Percentiles rank a stretch among this genome's conserved stretches.
phyloP scores from a whole-genome alignment of 164 flowering plant species.

The Piper longum region DNA sequence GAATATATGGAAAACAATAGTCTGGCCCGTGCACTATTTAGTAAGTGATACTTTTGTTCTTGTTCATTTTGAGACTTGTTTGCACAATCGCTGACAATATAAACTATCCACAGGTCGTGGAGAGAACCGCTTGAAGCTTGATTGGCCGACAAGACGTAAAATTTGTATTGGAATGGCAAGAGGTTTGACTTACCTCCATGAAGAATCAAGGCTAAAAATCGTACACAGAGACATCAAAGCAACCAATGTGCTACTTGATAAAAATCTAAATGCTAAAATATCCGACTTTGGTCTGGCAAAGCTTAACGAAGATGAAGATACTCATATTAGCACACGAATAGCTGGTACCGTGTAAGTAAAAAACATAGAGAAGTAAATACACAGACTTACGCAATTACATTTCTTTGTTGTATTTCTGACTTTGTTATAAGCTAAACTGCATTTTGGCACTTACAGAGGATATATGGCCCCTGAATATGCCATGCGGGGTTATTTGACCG shows the following conservation, averaged over 20 bases:
- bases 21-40: constrained; percentile 39
- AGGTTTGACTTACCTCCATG: constrained; percentile 57
- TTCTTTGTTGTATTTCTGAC: not conserved
- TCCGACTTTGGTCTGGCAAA: constrained; percentile 45
- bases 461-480: constrained; percentile 2
- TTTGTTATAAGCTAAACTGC: not conserved
- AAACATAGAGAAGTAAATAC: not conserved
- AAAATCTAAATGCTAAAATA: constrained; percentile 27
- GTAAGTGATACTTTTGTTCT: constrained; percentile 8
- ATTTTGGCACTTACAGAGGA: not conserved
- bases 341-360: constrained; percentile 36
- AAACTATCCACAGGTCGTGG: constrained; percentile 17
- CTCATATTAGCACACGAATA: constrained; percentile 40
- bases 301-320: constrained; percentile 29
- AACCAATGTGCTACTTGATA: constrained; percentile 29
- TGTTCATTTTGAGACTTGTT: not conserved
- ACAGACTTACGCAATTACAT: not conserved
- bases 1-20: constrained; percentile 50
- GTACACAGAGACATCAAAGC: constrained; percentile 41
- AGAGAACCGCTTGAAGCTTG: constrained; percentile 19
- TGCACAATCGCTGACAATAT: not conserved
- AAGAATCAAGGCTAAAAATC: constrained; percentile 51
- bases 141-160: constrained; percentile 46
- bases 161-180: constrained; percentile 51
- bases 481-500: not conserved